Conservation (phyloP, 441 rosid genomes). For the Mallotus japonicus region DNA sequence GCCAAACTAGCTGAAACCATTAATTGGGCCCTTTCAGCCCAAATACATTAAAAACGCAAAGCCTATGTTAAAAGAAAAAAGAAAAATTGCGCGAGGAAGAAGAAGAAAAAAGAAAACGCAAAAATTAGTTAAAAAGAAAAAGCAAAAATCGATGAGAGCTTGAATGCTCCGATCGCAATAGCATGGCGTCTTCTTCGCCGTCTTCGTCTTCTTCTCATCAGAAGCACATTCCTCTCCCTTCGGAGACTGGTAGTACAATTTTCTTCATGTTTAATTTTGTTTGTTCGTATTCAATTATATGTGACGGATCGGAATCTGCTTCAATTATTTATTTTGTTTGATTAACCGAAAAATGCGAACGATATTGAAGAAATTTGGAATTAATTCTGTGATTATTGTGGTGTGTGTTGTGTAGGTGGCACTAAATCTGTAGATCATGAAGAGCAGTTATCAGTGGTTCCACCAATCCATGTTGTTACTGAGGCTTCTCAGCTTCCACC, state of each 20-base stretch:
- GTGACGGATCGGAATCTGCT: too few species aligned
- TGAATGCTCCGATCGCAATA: slow-evolving; percentile 49
- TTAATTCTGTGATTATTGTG: too few species aligned
- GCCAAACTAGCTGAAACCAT: too few species aligned
- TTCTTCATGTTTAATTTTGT: background rate
- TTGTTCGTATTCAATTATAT: too few species aligned
- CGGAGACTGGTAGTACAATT: slow-evolving; percentile 42
- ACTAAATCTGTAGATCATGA: slow-evolving; percentile 39
- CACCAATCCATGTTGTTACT: slow-evolving; percentile 55
- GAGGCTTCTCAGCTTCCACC: slow-evolving; percentile 71
- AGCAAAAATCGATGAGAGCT: slow-evolving; percentile 13
- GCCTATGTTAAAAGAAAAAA: background rate
- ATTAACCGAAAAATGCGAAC: too few species aligned
- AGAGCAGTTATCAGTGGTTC: slow-evolving; percentile 42
- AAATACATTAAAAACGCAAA: background rate
- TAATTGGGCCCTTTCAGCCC: too few species aligned
- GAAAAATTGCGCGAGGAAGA: background rate
- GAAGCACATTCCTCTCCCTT: slow-evolving; percentile 49
- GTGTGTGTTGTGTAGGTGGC: slow-evolving; percentile 34
- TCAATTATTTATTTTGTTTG: too few species aligned
- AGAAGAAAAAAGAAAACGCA: background rate
- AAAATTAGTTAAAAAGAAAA: background rate
- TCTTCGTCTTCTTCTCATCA: slow-evolving; percentile 38
- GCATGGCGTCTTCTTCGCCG: slow-evolving; percentile 54
- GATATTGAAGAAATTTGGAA: too few species aligned